Conservation (phyloP, 495 filamentous ascomycete species). For the Lineolata rhizophorae region DNA sequence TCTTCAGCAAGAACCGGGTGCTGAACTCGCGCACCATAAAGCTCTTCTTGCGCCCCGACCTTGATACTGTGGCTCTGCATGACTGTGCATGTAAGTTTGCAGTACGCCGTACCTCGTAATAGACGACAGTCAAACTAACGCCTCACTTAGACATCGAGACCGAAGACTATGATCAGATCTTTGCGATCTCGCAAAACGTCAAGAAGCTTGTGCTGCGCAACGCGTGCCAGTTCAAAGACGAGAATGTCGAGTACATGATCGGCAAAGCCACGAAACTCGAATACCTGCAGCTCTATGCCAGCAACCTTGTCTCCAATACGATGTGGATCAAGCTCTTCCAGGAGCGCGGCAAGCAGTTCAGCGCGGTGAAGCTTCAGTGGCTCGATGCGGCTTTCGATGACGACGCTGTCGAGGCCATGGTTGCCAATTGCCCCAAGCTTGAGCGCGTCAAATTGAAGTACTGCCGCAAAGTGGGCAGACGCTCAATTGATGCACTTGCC, state of each 20-base stretch:
- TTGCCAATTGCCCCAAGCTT: conserved; percentile 39
- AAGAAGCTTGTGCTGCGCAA: conserved; percentile 50
- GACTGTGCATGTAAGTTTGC: conserved; percentile 43
- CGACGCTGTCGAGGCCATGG: conserved; percentile 31
- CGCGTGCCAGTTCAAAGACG: conserved; percentile 72
- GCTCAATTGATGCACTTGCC: conserved; percentile 28
- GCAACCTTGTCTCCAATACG: conserved; percentile 53
- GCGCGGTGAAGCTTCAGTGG: conserved; percentile 43
- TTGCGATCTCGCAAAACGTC: conserved; percentile 47
- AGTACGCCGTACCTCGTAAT: neutral
- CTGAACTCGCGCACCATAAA: conserved; percentile 46
- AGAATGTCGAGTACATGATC: conserved; percentile 55
- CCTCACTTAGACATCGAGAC: conserved; percentile 33
- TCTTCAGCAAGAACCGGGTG: conserved; percentile 57
- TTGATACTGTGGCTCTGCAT: conserved; percentile 48
- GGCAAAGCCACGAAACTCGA: conserved; percentile 40
- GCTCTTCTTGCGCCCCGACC: conserved; percentile 51
- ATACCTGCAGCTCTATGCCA: conserved; percentile 44
- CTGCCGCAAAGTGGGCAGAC: conserved; percentile 28
- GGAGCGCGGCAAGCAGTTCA: conserved; percentile 35
- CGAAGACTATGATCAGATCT: conserved; percentile 59
- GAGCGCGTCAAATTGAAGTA: conserved; percentile 49
- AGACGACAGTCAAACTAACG: neutral
- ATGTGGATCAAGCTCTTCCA: conserved; percentile 47
- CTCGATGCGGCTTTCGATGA: conserved; percentile 54